A percentile compares a stretch with the other conserved stretches of the same genome.
These are phyloP conservation scores for Skeletonema potamos DNA, from an alignment of 108 stramenopile species.

Conservation along the genomic window DNA sequence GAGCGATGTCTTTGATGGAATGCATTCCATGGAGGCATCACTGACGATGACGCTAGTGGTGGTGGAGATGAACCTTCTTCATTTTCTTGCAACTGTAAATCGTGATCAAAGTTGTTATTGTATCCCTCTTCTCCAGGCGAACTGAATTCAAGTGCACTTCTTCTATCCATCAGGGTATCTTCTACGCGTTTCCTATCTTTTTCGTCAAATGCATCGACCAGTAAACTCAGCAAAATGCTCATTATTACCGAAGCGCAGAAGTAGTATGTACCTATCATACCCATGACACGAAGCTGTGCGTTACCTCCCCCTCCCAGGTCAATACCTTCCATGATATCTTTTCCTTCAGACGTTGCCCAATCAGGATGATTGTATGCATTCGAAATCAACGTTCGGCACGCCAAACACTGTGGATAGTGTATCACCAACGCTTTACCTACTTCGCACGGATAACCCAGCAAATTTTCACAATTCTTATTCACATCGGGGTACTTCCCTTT, in stretches of 20 bases:
- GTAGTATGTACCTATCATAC: constrained; percentile 77
- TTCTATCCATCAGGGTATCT: constrained; percentile 18
- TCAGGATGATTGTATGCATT: constrained; percentile 62
- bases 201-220: constrained; percentile 66
- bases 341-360: constrained; percentile 53
- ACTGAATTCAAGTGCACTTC: constrained; percentile 1
- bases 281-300: constrained; percentile 63
- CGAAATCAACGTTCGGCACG: constrained; percentile 56
- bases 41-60: background rate
- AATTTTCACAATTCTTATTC: constrained; percentile 51
- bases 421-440: constrained; percentile 44
- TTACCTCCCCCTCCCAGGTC: constrained; percentile 63
- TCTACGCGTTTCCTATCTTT: constrained; percentile 23
- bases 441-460: constrained; percentile 52
- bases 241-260: constrained; percentile 83
- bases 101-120: no score
- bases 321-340: constrained; percentile 58
- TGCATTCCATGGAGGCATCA: background rate
- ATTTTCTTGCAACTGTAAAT: constrained; percentile 17
- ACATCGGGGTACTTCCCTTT: constrained; percentile 43
- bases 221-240: constrained; percentile 70
- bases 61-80: background rate
- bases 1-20: background rate
- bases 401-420: constrained; percentile 46
- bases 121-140: background rate